Conservation (phyloP, 192 early-diverging fungal genomes). For the Backusella morwellensis region DNA sequence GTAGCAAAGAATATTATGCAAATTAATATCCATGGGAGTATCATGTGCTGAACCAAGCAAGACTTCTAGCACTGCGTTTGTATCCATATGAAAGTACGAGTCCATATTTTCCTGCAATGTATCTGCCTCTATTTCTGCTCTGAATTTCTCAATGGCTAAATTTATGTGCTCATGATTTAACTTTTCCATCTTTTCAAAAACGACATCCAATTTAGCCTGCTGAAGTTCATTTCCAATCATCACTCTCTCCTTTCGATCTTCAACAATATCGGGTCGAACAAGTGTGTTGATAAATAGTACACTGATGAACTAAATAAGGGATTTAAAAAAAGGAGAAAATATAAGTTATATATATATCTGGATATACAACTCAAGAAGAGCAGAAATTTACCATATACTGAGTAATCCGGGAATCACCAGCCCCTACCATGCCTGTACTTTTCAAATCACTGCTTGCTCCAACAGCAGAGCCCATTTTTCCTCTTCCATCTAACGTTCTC, state of each 20-base stretch:
- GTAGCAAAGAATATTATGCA: conserved; percentile 70
- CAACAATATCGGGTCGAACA: conserved; percentile 54
- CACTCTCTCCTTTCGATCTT: conserved; percentile 67
- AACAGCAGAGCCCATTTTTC: conserved; percentile 72
- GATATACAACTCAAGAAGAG: neutral
- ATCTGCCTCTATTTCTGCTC: conserved; percentile 26
- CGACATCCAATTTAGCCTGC: conserved; percentile 45
- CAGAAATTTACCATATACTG: conserved; percentile 61
- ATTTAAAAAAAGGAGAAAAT: neutral
- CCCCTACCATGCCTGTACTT: conserved; percentile 45
- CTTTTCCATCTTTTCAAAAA: conserved; percentile 20
- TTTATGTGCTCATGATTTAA: conserved; percentile 29
- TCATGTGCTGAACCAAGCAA: conserved; percentile 63
- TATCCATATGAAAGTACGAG: conserved; percentile 33
- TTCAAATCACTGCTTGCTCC: conserved; percentile 70
- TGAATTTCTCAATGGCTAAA: conserved; percentile 26
- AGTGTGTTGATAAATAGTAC: conserved; percentile 76
- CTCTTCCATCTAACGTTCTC: conserved; percentile 67
- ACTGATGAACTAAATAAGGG: conserved; percentile 53
- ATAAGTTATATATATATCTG: neutral
- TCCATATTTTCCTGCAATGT: conserved; percentile 39
- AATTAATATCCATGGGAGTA: conserved; percentile 60
- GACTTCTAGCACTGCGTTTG: conserved; percentile 65
- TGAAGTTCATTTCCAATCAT: conserved; percentile 69
- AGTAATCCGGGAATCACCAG: conserved; percentile 51